These are phyloP conservation scores for Oenanthe javanica DNA, from an alignment of 140 eudicot genomes.

Conservation along the genomic window DNA sequence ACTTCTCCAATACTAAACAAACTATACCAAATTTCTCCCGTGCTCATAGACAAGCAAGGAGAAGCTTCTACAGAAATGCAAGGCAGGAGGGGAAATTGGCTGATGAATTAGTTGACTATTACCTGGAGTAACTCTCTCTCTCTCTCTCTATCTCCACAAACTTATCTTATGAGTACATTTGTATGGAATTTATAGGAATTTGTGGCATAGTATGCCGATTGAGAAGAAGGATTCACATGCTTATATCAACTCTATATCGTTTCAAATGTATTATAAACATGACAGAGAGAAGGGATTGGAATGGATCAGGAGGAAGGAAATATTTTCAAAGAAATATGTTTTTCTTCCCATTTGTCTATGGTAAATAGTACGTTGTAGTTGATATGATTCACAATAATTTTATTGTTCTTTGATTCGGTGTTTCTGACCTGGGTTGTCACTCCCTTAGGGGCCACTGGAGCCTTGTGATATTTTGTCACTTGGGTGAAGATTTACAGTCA, in stretches of 20 bases:
- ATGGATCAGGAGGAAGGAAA: constrained; percentile 50
- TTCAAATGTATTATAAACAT: constrained; percentile 24
- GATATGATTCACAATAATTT: background rate
- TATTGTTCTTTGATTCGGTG: background rate
- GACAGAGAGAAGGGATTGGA: constrained; percentile 35
- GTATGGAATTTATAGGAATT: constrained; percentile 26
- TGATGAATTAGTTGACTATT: constrained; percentile 8
- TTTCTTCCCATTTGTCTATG: constrained; percentile 54
- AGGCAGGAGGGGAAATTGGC: constrained; percentile 20
- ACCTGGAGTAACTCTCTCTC: constrained; percentile 26
- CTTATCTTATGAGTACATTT: background rate
- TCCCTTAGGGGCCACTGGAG: constrained; percentile 63
- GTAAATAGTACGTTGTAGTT: constrained; percentile 26
- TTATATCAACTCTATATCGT: constrained; percentile 57
- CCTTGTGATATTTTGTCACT: constrained; percentile 64
- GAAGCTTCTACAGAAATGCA: background rate
- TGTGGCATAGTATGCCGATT: constrained; percentile 43
- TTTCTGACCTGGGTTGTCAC: constrained; percentile 4
- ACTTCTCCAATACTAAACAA: constrained; percentile 11
- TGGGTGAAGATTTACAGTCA: constrained; percentile 46
- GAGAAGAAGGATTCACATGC: constrained; percentile 36
- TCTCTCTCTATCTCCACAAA: too few relatives aligned
- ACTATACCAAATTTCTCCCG: background rate
- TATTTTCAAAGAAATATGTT: constrained; percentile 60
- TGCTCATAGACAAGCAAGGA: constrained; percentile 16